These are phyloP conservation scores for Macrophomina tecta DNA, from an alignment of 2,329 filamentous ascomycete genomes.

Conservation along the genomic window DNA sequence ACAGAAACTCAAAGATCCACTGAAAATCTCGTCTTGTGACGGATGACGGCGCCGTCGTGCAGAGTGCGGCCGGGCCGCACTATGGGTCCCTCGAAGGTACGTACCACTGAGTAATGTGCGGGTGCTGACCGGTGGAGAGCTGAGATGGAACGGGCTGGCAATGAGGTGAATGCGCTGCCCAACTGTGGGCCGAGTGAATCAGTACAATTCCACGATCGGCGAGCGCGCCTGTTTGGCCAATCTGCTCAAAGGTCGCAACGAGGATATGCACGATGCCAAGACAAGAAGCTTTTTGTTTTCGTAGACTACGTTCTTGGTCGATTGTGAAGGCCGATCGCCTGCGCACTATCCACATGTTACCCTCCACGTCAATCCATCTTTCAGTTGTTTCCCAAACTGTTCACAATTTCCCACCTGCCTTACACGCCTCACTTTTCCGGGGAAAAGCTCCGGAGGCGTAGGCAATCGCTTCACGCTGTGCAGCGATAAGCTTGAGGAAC, in stretches of 20 bases:
- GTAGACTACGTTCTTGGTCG: background rate
- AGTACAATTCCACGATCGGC: background rate
- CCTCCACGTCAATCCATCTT: background rate
- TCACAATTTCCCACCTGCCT: background rate
- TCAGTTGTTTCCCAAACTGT: background rate
- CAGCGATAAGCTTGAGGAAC: background rate
- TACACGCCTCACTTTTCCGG: conserved; percentile 1
- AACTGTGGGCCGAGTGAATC: background rate
- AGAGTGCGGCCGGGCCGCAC: background rate
- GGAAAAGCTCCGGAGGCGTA: background rate
- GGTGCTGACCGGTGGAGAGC: background rate
- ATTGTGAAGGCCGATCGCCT: background rate
- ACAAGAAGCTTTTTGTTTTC: background rate
- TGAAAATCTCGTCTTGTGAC: background rate
- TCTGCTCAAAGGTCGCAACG: too few relatives aligned
- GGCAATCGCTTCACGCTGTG: background rate
- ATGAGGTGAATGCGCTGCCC: background rate
- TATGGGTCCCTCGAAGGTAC: background rate
- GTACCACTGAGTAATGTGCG: background rate
- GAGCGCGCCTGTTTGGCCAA: background rate
- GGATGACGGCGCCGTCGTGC: background rate
- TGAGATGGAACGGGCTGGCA: background rate
- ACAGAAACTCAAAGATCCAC: conserved; percentile 2
- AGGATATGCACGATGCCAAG: background rate
- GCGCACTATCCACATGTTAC: background rate